Conservation (phyloP, 1,284 basidiomycete species). For the Rhodotorula glutinis region DNA sequence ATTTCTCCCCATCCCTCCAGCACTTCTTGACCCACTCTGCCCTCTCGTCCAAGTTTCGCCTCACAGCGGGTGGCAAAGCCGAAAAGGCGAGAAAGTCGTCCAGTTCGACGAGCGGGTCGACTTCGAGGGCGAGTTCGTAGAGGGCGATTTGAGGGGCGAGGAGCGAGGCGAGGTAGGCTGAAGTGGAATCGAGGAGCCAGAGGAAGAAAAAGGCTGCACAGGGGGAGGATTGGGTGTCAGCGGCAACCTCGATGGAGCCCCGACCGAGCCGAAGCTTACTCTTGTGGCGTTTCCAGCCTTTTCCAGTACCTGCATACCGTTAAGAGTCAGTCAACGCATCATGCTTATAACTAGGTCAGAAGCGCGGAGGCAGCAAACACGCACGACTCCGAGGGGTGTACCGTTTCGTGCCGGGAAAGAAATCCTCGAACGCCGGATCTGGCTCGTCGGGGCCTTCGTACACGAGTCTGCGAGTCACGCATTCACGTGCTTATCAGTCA, state of each 20-base stretch:
- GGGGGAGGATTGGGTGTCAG: neutral
- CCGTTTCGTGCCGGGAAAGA: slow-evolving; percentile 24
- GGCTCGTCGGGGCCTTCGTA: slow-evolving; percentile 35
- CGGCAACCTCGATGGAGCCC: too few relatives aligned
- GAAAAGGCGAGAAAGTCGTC: slow-evolving; percentile 19
- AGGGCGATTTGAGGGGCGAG: slow-evolving; percentile 12
- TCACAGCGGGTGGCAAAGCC: neutral
- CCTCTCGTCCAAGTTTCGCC: slow-evolving; percentile 5
- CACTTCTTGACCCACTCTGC: slow-evolving; percentile 20
- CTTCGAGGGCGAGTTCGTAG: slow-evolving; percentile 5
- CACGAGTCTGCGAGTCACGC: slow-evolving; percentile 4
- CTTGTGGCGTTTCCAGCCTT: slow-evolving; percentile 13
- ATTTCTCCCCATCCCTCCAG: slow-evolving; percentile 15
- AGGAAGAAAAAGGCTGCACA: slow-evolving; percentile 19
- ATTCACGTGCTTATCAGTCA: neutral
- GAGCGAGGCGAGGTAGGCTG: slow-evolving; percentile 8
- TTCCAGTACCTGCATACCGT: slow-evolving; percentile 4
- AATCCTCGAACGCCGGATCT: slow-evolving; percentile 26
- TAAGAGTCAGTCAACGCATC: too few relatives aligned
- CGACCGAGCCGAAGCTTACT: slow-evolving; percentile 4
- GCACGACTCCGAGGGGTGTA: slow-evolving; percentile 27
- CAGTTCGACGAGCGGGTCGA: slow-evolving; percentile 21
- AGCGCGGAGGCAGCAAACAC: neutral
- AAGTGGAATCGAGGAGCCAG: slow-evolving; percentile 12
- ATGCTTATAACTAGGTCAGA: too few relatives aligned